Percentiles rank a stretch among this genome's conserved stretches.
phyloP scores from a whole-genome alignment of 2,329 filamentous ascomycete species.

The Ophiocordyceps sinensis region DNA sequence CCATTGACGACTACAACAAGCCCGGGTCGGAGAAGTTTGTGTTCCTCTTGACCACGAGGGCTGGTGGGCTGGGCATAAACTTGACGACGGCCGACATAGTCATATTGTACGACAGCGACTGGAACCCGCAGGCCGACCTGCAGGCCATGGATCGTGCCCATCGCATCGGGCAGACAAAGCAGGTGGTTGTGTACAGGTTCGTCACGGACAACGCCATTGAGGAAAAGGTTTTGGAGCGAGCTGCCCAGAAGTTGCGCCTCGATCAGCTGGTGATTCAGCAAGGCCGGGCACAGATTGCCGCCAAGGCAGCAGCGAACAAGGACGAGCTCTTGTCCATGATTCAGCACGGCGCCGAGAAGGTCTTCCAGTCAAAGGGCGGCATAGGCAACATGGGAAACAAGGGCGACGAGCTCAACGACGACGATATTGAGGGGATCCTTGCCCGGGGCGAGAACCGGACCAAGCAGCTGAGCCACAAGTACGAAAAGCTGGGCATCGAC shows the following conservation, averaged over 20 bases:
- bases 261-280: conserved; percentile 98
- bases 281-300: conserved; percentile 79
- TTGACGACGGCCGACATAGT: conserved; percentile 92
- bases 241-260: conserved; percentile 88
- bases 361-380: conserved; percentile 64
- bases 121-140: conserved; percentile 96
- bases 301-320: conserved; percentile 86
- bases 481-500: conserved; percentile 92
- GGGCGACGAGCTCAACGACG: conserved; percentile 55
- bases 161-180: conserved; percentile 96
- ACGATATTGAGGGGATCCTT: conserved; percentile 82
- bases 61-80: conserved; percentile 93
- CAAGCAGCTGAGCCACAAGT: conserved; percentile 79
- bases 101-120: conserved; percentile 92
- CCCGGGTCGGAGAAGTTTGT: conserved; percentile 91
- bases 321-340: conserved; percentile 97
- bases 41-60: conserved; percentile 87
- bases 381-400: conserved; percentile 45
- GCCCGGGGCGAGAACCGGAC: conserved; percentile 78
- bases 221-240: conserved; percentile 92
- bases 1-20: conserved; percentile 98
- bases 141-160: conserved; percentile 99
- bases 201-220: conserved; percentile 97
- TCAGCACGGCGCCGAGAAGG: conserved; percentile 91
- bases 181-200: conserved; percentile 91